A percentile compares a stretch with the other conserved stretches of the same genome.
These are phyloP conservation scores for Neopestalotiopsis sp. DNA, from an alignment of 2,329 filamentous ascomycete species.

Conservation along the genomic window DNA sequence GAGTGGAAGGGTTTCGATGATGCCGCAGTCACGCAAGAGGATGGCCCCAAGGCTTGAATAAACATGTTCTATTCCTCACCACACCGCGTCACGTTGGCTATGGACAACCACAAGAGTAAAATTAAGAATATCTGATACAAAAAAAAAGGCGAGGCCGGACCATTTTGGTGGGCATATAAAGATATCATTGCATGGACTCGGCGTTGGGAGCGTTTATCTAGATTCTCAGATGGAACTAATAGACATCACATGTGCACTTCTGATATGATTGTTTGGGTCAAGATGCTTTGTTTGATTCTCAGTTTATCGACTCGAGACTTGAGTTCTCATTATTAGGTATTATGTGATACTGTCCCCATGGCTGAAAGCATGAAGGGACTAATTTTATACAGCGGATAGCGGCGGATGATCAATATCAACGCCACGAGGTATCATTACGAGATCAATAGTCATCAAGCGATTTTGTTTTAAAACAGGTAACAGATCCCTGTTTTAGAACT, in stretches of 20 bases:
- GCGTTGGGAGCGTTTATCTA: slow-evolving; percentile 16
- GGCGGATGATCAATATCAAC: not conserved
- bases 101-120: not conserved
- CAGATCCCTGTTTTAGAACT: slow-evolving; percentile 56
- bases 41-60: not conserved
- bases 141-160: not conserved
- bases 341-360: not conserved
- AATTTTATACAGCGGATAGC: not conserved
- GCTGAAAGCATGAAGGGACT: not conserved
- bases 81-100: no score
- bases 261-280: no score
- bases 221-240: not conserved
- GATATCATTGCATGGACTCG: slow-evolving; percentile 18
- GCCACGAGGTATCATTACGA: slow-evolving; percentile 1
- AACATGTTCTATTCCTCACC: no score
- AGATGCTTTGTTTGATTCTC: not conserved
- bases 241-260: not conserved
- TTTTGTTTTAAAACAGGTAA: not conserved
- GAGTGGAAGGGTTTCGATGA: slow-evolving; percentile 10
- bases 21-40: not conserved
- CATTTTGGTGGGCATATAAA: not conserved
- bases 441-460: not conserved
- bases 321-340: not conserved
- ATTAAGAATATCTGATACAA: not conserved
- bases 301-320: not conserved